Evolutionary conservation across 2,329 filamentous ascomycete species (phyloP).

Genomic region (Magnaporthiopsis incrustans): DNA sequence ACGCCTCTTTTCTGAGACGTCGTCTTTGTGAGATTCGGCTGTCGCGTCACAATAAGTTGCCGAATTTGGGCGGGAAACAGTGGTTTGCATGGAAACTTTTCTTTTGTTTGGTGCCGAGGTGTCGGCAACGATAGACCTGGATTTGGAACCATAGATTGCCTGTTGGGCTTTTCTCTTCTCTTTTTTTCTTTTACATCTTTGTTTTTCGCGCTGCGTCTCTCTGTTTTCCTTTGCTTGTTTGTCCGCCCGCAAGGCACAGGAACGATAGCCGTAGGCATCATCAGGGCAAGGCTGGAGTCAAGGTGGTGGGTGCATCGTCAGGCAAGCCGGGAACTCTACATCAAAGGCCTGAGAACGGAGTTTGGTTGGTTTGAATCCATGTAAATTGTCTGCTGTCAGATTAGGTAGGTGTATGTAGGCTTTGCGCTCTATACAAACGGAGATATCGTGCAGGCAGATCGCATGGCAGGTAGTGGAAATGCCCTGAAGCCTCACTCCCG

Average conservation of each 20-base stretch:
- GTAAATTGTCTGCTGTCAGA: conserved; percentile 1
- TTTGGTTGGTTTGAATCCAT: neutral
- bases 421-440: too few species aligned
- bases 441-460: too few species aligned
- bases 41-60: neutral
- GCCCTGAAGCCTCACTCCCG: too few species aligned
- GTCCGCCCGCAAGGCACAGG: neutral
- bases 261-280: neutral
- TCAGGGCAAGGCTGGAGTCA: neutral
- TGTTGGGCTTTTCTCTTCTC: neutral
- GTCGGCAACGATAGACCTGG: neutral
- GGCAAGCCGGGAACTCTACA: neutral
- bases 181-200: neutral
- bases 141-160: neutral
- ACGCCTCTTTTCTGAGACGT: neutral
- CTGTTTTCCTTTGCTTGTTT: neutral
- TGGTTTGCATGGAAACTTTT: neutral
- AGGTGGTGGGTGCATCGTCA: neutral
- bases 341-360: neutral
- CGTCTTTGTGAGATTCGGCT: neutral
- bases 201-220: neutral
- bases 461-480: too few species aligned
- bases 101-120: neutral
- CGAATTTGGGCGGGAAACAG: neutral
- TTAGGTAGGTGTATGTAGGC: too few species aligned